A percentile compares a stretch with the other conserved stretches of the same genome.
Conservation (phyloP, 2,329 filamentous ascomycete species). For the Venturiaceae sp. region DNA sequence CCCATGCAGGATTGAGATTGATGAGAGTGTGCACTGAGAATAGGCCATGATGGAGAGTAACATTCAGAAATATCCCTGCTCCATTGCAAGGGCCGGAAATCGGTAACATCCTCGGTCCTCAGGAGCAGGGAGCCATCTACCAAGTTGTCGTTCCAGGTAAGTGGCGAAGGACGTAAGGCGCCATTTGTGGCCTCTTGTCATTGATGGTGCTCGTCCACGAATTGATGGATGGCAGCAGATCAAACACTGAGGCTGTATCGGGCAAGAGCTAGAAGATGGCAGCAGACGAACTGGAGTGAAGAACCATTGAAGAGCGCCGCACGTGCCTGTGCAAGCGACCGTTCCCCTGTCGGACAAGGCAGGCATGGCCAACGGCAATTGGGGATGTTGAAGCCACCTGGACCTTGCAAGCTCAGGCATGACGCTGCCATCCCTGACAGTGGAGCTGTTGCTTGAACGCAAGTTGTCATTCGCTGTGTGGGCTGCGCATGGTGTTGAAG, state of each 20-base stretch:
- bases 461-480: not conserved
- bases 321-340: not conserved
- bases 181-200: not conserved
- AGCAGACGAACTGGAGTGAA: not conserved
- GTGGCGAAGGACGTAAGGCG: not conserved
- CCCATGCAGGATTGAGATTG: not conserved
- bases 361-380: not conserved
- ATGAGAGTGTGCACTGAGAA: not conserved
- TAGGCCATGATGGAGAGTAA: not conserved
- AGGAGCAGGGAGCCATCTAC: not conserved
- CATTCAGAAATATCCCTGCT: not conserved
- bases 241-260: not conserved
- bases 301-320: not conserved
- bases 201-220: not conserved
- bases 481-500: not conserved
- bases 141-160: not conserved
- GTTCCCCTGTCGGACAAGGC: not conserved
- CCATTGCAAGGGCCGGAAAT: not conserved
- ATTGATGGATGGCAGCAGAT: not conserved
- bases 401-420: not conserved
- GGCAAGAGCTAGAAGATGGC: not conserved
- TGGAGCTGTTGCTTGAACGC: not conserved
- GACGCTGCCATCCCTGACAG: not conserved
- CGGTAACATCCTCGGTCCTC: not conserved
- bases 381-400: not conserved